phyloP scores from a whole-genome alignment of 257 asterid species.

The Salvia rosmarinus region DNA sequence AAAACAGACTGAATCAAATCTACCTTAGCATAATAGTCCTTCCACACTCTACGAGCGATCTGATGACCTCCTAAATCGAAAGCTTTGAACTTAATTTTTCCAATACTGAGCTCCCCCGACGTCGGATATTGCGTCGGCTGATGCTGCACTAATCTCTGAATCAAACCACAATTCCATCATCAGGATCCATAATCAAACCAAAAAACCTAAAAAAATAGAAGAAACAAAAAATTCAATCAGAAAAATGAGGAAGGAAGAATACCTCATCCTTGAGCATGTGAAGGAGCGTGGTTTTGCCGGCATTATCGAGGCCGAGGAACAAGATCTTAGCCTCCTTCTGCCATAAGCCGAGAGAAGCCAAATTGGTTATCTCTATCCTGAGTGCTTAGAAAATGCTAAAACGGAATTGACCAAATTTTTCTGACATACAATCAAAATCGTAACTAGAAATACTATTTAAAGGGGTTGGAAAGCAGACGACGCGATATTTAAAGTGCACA shows the following conservation, averaged over 20 bases:
- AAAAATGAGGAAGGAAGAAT: background rate
- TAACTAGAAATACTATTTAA: too few relatives aligned
- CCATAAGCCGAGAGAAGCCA: constrained; percentile 81
- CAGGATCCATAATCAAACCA: constrained; percentile 2
- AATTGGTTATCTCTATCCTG: too few relatives aligned
- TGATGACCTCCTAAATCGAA: constrained; percentile 88
- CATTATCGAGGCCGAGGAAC: constrained; percentile 86
- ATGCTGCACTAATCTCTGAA: constrained; percentile 78
- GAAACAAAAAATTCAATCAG: background rate
- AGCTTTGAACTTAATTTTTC: constrained; percentile 78
- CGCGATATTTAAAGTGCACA: too few relatives aligned
- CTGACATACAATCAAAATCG: too few relatives aligned
- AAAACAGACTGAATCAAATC: background rate
- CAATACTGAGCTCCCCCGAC: constrained; percentile 80
- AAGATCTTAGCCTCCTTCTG: constrained; percentile 84
- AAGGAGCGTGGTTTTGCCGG: constrained; percentile 83
- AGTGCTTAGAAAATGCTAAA: too few relatives aligned
- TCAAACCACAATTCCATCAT: constrained; percentile 12
- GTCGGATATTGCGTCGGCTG: constrained; percentile 87
- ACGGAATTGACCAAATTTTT: too few relatives aligned
- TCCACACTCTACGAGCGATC: constrained; percentile 90
- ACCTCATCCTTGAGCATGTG: constrained; percentile 89
- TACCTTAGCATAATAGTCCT: constrained; percentile 86
- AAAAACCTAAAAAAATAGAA: background rate
- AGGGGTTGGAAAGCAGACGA: too few relatives aligned